Conservation (phyloP, 2,329 filamentous ascomycete species). For the Falciphora oryzae region DNA sequence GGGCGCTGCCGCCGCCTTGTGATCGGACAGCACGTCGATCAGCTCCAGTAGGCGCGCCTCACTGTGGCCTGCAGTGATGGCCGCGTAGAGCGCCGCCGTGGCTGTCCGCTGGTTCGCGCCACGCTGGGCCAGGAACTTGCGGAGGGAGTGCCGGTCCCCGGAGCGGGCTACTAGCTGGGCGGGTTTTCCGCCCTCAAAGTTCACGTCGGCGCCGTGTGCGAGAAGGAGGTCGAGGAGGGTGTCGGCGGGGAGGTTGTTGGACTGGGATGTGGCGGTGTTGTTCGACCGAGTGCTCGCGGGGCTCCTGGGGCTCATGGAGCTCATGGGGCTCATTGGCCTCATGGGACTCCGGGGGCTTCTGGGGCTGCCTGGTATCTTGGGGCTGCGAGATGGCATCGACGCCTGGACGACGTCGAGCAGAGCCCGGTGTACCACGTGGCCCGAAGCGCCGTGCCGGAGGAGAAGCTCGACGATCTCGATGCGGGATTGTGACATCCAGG, state of each 20-base stretch:
- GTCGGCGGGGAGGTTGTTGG: constrained; percentile 14
- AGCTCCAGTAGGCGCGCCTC: constrained; percentile 46
- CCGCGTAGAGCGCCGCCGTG: constrained; percentile 49
- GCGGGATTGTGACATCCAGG: constrained; percentile 22
- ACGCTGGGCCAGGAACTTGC: constrained; percentile 41
- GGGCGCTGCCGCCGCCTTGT: constrained; percentile 8
- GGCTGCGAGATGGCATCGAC: background rate
- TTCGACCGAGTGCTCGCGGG: background rate
- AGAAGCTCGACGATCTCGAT: constrained; percentile 20
- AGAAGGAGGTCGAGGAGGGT: constrained; percentile 32
- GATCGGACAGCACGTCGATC: constrained; percentile 43
- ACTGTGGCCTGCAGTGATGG: constrained; percentile 39
- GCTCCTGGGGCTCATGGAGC: constrained; percentile 41
- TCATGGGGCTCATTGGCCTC: constrained; percentile 20
- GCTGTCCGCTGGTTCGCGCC: constrained; percentile 45
- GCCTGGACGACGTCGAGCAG: constrained; percentile 45
- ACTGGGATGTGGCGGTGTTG: background rate
- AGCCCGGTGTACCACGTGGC: constrained; percentile 40
- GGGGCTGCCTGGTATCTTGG: constrained; percentile 5
- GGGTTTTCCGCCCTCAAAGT: constrained; percentile 46
- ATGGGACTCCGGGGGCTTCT: background rate
- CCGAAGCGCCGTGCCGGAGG: constrained; percentile 39
- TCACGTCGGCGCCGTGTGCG: constrained; percentile 37
- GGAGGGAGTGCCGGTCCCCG: constrained; percentile 43
- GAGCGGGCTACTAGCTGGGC: constrained; percentile 48